Evolutionary conservation across 2,329 filamentous ascomycete genomes (phyloP), one percentile per base, ranked within the genome.

Genomic region (Exserohilum rostratum): DNA sequence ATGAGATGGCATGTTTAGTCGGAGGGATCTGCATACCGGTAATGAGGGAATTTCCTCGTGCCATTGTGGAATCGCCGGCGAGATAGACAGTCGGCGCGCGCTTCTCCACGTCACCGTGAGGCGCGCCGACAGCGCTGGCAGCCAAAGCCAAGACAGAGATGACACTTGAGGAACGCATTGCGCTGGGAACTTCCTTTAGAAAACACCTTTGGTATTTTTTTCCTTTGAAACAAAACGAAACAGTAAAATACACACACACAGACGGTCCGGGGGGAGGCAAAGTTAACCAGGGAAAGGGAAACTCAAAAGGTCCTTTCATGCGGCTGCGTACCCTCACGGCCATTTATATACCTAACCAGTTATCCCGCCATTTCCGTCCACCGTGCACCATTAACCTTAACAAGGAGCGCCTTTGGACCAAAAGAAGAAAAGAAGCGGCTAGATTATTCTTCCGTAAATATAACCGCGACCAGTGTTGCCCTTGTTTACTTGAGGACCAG

Each of bases 51-150:
- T 79, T 80, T 10, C 70, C 76, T 35, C 68, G 71, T 2, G 83
- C 83, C 83, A 86, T 87, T 1, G 85, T 87, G 13, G 83, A 85
- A 67, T 88, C 85, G 30, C 85, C 85, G 7, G 82, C 83, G 33
- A 87, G 75, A 61, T 84, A 85, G 17, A 85, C 74, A 0, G 79
- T 84, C 17, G 66, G 72, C 20, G 72, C 70, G 18, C 71, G 70
- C 46, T 71, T 72, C 27, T 51, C 35, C 10, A 67, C 40, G 35
- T 49, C 46, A 25, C 53, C 46, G 55, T 53, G 60, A 9, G 72
- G 70, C 5, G 69, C 68, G 55, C 51, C 55, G 15, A 66, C n/a
- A 6, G 60, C 66, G 6, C 61, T 50, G 11, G 63, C 59, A 34
- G 61, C 60, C 15, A 70, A 35, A 6, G 63, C 62, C 3, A 68